Evolutionary conservation across 495 filamentous ascomycete species (phyloP).

Genomic region (Hypoxylon trugodes): DNA sequence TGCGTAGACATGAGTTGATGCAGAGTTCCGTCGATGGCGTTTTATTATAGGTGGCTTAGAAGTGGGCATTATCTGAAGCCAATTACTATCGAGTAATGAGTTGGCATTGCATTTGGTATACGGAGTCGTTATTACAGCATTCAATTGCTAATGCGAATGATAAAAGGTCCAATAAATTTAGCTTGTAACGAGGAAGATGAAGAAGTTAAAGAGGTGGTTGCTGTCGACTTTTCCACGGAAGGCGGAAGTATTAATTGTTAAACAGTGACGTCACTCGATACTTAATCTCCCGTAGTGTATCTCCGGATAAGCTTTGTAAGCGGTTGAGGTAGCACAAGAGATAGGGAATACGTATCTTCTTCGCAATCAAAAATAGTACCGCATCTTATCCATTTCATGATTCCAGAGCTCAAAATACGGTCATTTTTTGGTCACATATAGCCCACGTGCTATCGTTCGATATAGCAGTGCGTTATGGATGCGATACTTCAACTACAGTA

Average conservation of each 20-base stretch:
- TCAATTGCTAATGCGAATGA: constrained; percentile 24
- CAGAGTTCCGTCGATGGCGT: constrained; percentile 9
- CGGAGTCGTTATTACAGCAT: constrained; percentile 24
- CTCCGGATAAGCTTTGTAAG: no score
- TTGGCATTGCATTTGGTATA: constrained; percentile 33
- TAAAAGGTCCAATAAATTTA: not conserved
- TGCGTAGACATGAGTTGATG: constrained; percentile 10
- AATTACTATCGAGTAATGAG: constrained; percentile 37
- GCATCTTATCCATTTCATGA: no score
- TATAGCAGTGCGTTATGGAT: not conserved
- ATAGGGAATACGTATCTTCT: no score
- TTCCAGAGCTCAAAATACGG: no score
- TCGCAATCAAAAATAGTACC: no score
- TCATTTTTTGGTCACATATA: no score
- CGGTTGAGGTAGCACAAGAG: no score
- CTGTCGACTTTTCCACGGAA: not conserved
- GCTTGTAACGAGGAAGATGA: not conserved
- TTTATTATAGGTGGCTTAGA: constrained; percentile 27
- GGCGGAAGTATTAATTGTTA: not conserved
- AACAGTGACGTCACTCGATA: not conserved
- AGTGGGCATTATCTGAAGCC: constrained; percentile 37
- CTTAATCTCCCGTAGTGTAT: not conserved
- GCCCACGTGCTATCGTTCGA: no score
- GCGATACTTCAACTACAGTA: not conserved
- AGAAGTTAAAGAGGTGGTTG: not conserved